Percentiles rank a stretch among this genome's conserved stretches.
Conservation (phyloP, 2,329 filamentous ascomycete genomes). For the Cercospora sesami region DNA sequence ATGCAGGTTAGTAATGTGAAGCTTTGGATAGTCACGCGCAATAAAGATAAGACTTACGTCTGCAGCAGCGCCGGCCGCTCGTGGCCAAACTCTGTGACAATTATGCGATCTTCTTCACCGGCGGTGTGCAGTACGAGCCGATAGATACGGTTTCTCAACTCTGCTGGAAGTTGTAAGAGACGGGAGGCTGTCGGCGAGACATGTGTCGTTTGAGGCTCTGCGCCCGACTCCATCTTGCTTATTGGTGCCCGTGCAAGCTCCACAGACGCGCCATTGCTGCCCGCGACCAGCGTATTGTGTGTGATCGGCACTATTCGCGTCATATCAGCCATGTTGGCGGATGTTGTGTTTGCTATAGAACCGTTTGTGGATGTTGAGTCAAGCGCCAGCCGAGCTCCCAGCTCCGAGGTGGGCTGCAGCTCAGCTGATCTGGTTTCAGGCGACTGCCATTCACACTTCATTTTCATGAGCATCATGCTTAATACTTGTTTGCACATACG, state of each 20-base stretch:
- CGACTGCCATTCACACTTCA: neutral
- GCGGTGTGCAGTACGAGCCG: constrained; percentile 7
- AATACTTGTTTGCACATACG: neutral
- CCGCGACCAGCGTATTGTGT: neutral
- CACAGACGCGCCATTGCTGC: neutral
- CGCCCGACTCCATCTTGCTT: neutral
- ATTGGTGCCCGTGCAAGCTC: neutral
- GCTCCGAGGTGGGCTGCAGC: neutral
- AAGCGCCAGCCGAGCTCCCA: neutral
- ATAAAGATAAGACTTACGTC: neutral
- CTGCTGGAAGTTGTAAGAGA: constrained; percentile 20
- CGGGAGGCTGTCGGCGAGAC: neutral
- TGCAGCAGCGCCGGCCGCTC: neutral
- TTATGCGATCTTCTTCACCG: neutral
- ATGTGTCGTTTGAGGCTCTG: neutral
- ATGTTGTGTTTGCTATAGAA: neutral
- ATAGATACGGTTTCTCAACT: constrained; percentile 26
- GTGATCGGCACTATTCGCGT: neutral
- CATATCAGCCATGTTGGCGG: neutral
- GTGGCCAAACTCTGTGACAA: neutral
- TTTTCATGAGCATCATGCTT: neutral
- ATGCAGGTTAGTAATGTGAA: neutral
- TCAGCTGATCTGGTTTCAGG: neutral
- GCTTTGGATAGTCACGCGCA: neutral
- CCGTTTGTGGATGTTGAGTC: neutral